Conservation (phyloP, 345 rosid species). For the Pistacia atlantica region DNA sequence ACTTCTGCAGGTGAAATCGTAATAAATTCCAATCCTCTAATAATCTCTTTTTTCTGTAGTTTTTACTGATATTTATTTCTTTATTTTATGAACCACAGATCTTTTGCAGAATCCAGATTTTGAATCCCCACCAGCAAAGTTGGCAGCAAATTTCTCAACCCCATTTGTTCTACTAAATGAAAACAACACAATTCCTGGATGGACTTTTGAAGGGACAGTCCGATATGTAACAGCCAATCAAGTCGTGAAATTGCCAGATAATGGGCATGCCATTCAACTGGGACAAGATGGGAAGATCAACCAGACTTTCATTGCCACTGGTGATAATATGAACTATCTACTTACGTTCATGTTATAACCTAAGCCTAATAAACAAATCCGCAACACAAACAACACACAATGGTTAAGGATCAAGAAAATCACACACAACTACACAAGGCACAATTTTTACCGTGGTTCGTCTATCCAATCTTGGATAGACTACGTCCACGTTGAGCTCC, state of each 20-base stretch:
- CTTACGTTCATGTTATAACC: too few species aligned
- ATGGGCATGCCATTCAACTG: conserved; percentile 52
- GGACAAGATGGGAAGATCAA: conserved; percentile 58
- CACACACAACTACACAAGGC: too few species aligned
- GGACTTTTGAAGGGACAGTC: conserved; percentile 54
- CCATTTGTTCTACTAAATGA: conserved; percentile 33
- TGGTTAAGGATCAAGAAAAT: too few species aligned
- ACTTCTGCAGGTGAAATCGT: conserved; percentile 45
- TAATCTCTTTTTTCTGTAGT: background rate
- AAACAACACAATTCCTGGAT: conserved; percentile 57
- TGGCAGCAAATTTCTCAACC: conserved; percentile 22
- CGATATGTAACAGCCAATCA: conserved; percentile 34
- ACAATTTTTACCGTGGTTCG: too few species aligned
- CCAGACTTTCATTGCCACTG: conserved; percentile 50
- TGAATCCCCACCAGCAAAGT: conserved; percentile 47
- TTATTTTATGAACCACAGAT: conserved; percentile 33
- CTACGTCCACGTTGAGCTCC: too few species aligned
- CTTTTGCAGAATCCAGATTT: conserved; percentile 59
- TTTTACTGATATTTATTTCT: background rate
- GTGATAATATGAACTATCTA: conserved; percentile 34
- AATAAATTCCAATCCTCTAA: background rate
- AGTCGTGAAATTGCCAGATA: conserved; percentile 36
- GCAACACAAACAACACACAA: too few species aligned
- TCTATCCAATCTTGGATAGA: too few species aligned
- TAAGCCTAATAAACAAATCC: too few species aligned